phyloP scores from a whole-genome alignment of 768 basidiomycete genomes.

The Termitomyces heimii region DNA sequence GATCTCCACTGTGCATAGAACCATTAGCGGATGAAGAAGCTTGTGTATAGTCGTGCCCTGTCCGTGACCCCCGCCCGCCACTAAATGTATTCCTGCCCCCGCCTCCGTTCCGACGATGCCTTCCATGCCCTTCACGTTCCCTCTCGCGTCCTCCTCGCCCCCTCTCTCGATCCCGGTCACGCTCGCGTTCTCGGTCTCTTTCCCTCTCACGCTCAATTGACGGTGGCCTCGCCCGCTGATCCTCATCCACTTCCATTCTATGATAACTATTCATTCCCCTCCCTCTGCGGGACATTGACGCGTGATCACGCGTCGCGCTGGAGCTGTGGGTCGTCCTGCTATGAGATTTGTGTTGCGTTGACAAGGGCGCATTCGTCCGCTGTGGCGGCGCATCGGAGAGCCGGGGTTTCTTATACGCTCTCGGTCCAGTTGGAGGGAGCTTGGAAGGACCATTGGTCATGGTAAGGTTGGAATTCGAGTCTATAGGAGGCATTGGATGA shows the following conservation, averaged over 20 bases:
- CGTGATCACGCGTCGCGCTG: constrained; percentile 16
- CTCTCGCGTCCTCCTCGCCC: constrained; percentile 30
- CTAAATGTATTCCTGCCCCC: constrained; percentile 15
- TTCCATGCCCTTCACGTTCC: constrained; percentile 24
- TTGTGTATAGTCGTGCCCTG: constrained; percentile 26
- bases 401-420: constrained; percentile 76
- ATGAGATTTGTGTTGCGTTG: constrained; percentile 19
- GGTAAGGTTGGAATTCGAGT: constrained; percentile 10
- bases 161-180: constrained; percentile 16
- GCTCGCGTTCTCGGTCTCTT: constrained; percentile 7
- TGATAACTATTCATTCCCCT: constrained; percentile 20
- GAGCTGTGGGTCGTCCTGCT: constrained; percentile 1
- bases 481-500: constrained; percentile 21
- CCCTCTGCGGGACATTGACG: constrained; percentile 13
- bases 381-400: constrained; percentile 44
- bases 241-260: constrained; percentile 53
- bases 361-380: background rate
- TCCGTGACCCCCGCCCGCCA: constrained; percentile 27
- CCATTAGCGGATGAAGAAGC: constrained; percentile 18
- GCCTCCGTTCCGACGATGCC: constrained; percentile 33
- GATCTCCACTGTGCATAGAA: constrained; percentile 44
- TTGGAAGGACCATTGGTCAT: constrained; percentile 32
- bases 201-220: constrained; percentile 32
- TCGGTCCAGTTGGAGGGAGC: constrained; percentile 70
- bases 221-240: constrained; percentile 34